phyloP scores from a whole-genome alignment of 805 yeast genomes.

The Saccharomycopsis oosterbeekiorum region DNA sequence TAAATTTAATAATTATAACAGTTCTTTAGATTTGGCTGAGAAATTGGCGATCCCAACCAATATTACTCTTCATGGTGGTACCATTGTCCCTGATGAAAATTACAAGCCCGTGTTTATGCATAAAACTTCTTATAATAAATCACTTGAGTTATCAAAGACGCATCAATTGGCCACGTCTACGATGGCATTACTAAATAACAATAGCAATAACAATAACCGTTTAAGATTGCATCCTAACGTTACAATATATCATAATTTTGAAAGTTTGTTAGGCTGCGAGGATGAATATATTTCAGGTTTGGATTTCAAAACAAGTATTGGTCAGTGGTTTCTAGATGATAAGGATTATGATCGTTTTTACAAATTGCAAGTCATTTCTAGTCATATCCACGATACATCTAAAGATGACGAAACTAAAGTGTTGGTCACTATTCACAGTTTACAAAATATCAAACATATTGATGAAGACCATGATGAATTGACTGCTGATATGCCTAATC shows the following conservation, averaged over 20 bases:
- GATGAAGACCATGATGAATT: slow-evolving; percentile 9
- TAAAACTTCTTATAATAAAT: slow-evolving; percentile 13
- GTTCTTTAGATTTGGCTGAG: background rate
- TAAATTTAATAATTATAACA: slow-evolving; percentile 8
- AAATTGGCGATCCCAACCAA: background rate
- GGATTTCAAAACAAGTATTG: slow-evolving; percentile 33
- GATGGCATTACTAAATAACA: slow-evolving; percentile 12
- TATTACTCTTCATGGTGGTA: slow-evolving; percentile 19
- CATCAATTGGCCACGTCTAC: slow-evolving; percentile 19
- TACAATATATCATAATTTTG: slow-evolving; percentile 14
- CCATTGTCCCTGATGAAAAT: slow-evolving; percentile 18
- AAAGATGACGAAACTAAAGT: background rate
- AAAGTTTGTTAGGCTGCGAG: slow-evolving; percentile 39
- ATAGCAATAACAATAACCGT: background rate
- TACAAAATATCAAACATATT: slow-evolving; percentile 7
- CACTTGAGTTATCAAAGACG: slow-evolving; percentile 17
- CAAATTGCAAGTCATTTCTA: slow-evolving; percentile 13
- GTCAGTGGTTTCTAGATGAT: slow-evolving; percentile 17
- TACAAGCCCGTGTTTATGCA: slow-evolving; percentile 14
- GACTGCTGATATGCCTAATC: slow-evolving; percentile 14
- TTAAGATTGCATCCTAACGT: slow-evolving; percentile 17
- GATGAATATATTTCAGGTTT: slow-evolving; percentile 74
- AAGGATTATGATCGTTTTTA: slow-evolving; percentile 11
- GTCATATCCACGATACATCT: slow-evolving; percentile 11
- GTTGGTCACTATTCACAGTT: slow-evolving; percentile 2